Percentiles rank a stretch among this genome's conserved stretches.
Evolutionary conservation across 768 basidiomycete genomes (phyloP).

Genomic region (Psilocybe azurescens): DNA sequence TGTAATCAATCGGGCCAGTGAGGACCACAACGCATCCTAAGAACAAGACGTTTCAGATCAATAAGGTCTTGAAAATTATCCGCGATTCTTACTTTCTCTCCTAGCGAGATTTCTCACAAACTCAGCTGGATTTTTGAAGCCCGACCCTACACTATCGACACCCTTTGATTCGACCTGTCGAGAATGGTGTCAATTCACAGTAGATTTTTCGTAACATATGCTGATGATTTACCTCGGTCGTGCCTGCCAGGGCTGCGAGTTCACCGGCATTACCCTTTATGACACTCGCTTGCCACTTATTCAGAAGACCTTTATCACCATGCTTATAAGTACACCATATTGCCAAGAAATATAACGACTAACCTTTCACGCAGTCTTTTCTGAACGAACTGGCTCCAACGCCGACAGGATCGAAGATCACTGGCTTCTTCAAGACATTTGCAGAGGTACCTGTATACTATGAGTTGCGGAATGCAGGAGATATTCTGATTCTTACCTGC

Average conservation of each 20-base stretch:
- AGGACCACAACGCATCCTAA: constrained; percentile 77
- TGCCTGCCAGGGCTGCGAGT: constrained; percentile 79
- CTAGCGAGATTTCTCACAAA: constrained; percentile 75
- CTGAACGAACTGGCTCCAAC: constrained; percentile 83
- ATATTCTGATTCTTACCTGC: constrained; percentile 57
- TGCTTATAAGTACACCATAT: neutral
- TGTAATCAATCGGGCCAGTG: constrained; percentile 81
- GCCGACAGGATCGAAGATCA: constrained; percentile 93
- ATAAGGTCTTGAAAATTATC: neutral
- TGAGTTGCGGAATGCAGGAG: neutral
- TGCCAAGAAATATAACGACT: constrained; percentile 12
- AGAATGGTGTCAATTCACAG: neutral
- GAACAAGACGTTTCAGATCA: neutral
- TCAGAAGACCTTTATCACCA: constrained; percentile 58
- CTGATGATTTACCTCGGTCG: constrained; percentile 60
- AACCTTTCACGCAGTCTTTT: constrained; percentile 63
- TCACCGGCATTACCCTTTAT: constrained; percentile 97
- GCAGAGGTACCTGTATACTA: constrained; percentile 50
- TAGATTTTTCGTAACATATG: neutral
- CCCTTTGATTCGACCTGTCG: constrained; percentile 74
- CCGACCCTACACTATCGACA: constrained; percentile 83
- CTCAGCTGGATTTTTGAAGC: constrained; percentile 74
- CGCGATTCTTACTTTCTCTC: constrained; percentile 66
- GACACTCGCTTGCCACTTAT: constrained; percentile 83
- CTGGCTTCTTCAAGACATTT: constrained; percentile 71